phyloP scores from a whole-genome alignment of 2,329 filamentous ascomycete species.

The Monosporascus sp. region DNA sequence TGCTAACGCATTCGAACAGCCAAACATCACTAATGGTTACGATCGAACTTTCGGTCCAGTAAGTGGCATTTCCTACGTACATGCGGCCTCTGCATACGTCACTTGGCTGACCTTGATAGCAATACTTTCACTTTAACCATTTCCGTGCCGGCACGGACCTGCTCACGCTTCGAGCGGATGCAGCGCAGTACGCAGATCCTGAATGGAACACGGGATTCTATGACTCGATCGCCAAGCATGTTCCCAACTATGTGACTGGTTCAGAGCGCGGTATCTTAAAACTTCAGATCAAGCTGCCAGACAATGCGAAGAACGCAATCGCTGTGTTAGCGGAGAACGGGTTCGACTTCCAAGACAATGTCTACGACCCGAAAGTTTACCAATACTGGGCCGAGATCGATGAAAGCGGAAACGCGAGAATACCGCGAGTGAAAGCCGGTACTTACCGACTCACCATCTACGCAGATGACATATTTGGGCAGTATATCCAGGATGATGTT shows the following conservation, averaged over 20 bases:
- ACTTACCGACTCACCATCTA: conserved; percentile 60
- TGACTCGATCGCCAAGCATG: conserved; percentile 54
- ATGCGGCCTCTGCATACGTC: not conserved
- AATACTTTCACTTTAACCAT: conserved; percentile 60
- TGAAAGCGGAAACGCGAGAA: conserved; percentile 40
- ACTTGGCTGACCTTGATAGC: conserved; percentile 20
- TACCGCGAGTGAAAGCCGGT: conserved; percentile 50
- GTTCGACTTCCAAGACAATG: conserved; percentile 55
- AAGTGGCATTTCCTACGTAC: conserved; percentile 5
- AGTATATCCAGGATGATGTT: conserved; percentile 49
- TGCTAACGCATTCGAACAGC: conserved; percentile 21
- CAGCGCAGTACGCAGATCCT: conserved; percentile 43
- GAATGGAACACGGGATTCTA: conserved; percentile 58
- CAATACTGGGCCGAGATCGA: conserved; percentile 59
- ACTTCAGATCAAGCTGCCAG: conserved; percentile 46
- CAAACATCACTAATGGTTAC: conserved; percentile 60
- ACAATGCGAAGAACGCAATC: conserved; percentile 44
- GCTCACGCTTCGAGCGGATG: conserved; percentile 47
- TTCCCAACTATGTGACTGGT: conserved; percentile 54
- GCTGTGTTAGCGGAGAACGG: conserved; percentile 50
- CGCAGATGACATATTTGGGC: conserved; percentile 56
- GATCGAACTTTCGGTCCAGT: conserved; percentile 57
- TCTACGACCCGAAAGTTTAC: conserved; percentile 46
- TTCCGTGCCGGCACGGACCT: conserved; percentile 41
- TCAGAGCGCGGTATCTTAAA: conserved; percentile 45